These are phyloP conservation scores for Raphanus hybrid DNA, from an alignment of 441 rosid genomes.

Conservation along the genomic window DNA sequence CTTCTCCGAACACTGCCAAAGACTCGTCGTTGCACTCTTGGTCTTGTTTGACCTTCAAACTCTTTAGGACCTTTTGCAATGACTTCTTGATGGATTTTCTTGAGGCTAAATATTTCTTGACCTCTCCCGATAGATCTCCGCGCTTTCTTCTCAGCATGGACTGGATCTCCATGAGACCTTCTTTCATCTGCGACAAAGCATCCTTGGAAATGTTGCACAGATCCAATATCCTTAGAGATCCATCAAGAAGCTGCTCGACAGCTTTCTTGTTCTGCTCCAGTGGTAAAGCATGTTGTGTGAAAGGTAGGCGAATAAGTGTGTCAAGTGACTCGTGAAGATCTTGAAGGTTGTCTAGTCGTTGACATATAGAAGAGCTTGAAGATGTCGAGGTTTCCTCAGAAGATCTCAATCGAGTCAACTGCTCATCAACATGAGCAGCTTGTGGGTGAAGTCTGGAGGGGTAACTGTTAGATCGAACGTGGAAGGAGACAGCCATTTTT, in stretches of 20 bases:
- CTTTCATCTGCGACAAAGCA: constrained; percentile 40
- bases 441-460: constrained; percentile 38
- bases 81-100: constrained; percentile 39
- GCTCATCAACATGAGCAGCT: constrained; percentile 31
- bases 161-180: constrained; percentile 36
- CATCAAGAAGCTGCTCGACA: constrained; percentile 47
- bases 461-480: constrained; percentile 31
- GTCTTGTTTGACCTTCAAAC: constrained; percentile 25
- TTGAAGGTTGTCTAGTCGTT: constrained; percentile 41
- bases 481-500: constrained; percentile 34
- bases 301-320: constrained; percentile 42
- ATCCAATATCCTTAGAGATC: constrained; percentile 43
- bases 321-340: constrained; percentile 47
- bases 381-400: constrained; percentile 31
- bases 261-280: constrained; percentile 28
- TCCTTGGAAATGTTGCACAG: constrained; percentile 39
- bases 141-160: constrained; percentile 42
- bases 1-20: constrained; percentile 36
- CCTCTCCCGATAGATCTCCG: constrained; percentile 23
- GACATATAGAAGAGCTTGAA: constrained; percentile 30
- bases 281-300: constrained; percentile 29
- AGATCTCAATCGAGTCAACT: constrained; percentile 30
- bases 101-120: constrained; percentile 36
- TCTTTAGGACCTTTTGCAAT: constrained; percentile 32
- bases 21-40: constrained; percentile 18